Base-by-base conservation (phyloP, 208 protist genomes). In the Trypanosomatidae sp. region DNA sequence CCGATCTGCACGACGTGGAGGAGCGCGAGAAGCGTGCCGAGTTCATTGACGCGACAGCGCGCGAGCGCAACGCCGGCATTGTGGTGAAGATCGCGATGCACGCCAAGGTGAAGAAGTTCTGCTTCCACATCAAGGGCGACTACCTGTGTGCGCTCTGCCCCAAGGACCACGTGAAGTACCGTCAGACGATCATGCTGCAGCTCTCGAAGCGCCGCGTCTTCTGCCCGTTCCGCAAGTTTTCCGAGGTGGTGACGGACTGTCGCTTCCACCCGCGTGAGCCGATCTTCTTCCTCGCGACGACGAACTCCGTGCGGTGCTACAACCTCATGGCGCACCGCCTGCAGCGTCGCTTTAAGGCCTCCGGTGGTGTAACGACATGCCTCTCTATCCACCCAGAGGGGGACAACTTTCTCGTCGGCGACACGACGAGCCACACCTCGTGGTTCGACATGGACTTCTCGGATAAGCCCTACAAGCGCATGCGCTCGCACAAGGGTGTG, bases 381-480 rank as follows among this genome's bases (percentile, higher is more conserved):
- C 82, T 99, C 41, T 98, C 95, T 52, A 81, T 99, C 30, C 98
- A 99, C 85, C 97, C 98, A 1, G 85, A 91, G 43, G 98, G 99
- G 50, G 99, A 99, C 74, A 97, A 99, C 86, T 88, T 99, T 43
- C 78, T 99, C 6, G 86, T 96, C 13, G 92, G 94, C 28, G 92
- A 97, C 76, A 95, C 91, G 9, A 95, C 90, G 2, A 94, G 90
- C 71, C 89, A 94, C 83, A 95, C 98, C 22, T 89, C 84, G 44
- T 99, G 99, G 99, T 99, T 99, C 79, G 99, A 99, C 88, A 89
- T 98, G 65, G 99, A 99, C 78, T 95, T 99, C 53, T 97, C 93
- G 8, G 85, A 98, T 46, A 91, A 96, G 79, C 92, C 97, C 90
- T 89, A 99, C 91, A 99, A 99, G 84, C 98, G 93, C 41, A 90